Conservation (phyloP, 1,284 basidiomycete species). For the Moesziomyces sp. region DNA sequence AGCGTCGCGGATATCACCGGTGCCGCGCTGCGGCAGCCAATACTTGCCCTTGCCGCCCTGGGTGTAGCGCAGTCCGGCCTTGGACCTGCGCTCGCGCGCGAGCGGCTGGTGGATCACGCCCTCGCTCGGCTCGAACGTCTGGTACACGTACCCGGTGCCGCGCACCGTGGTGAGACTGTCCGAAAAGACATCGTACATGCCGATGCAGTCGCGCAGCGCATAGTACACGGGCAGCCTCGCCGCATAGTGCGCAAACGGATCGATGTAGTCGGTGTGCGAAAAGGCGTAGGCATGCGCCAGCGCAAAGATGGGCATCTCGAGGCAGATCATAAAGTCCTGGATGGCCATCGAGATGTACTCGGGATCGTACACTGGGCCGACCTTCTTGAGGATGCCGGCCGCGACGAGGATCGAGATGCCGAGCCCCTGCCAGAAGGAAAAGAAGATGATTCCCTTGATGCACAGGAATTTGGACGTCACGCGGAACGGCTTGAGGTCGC, state of each 20-base stretch:
- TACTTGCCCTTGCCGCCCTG: conserved; percentile 79
- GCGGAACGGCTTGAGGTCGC: conserved; percentile 62
- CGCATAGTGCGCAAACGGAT: conserved; percentile 49
- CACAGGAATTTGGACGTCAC: conserved; percentile 78
- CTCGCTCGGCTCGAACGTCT: conserved; percentile 93
- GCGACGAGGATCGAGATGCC: conserved; percentile 88
- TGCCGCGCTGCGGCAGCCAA: conserved; percentile 62
- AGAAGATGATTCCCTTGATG: conserved; percentile 92
- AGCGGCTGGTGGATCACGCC: conserved; percentile 79
- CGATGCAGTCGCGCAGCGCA: conserved; percentile 80
- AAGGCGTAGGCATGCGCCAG: conserved; percentile 91
- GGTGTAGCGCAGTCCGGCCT: conserved; percentile 82
- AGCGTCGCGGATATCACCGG: conserved; percentile 33
- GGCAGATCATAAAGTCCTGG: conserved; percentile 75
- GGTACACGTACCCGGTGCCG: conserved; percentile 92
- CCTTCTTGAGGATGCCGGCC: conserved; percentile 77
- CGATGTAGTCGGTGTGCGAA: conserved; percentile 63
- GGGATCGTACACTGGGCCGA: conserved; percentile 81
- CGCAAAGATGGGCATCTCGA: conserved; percentile 98
- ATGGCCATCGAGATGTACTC: conserved; percentile 71
- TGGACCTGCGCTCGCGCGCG: conserved; percentile 48
- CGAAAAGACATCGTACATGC: conserved; percentile 84
- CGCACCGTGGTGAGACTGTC: conserved; percentile 85
- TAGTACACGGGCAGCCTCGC: conserved; percentile 69
- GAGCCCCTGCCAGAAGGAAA: conserved; percentile 94